Conservation (phyloP, 768 basidiomycete genomes). For the Clavaria fumosa region DNA sequence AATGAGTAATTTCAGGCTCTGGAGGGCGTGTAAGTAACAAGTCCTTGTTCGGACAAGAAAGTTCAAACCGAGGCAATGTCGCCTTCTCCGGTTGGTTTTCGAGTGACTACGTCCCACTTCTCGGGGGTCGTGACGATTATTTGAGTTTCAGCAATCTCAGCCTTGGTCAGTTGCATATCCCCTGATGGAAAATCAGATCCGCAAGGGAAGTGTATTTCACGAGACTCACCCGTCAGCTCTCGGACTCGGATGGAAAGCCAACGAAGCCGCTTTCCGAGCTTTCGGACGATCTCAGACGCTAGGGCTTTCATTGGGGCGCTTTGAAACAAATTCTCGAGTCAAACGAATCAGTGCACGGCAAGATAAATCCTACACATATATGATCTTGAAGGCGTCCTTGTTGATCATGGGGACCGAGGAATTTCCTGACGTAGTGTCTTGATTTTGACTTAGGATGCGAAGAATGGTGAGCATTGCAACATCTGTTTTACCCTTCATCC, state of each 20-base stretch:
- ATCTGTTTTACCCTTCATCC: slow-evolving; percentile 87
- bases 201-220: not conserved
- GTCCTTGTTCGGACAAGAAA: not conserved
- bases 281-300: slow-evolving; percentile 88
- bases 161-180: slow-evolving; percentile 94
- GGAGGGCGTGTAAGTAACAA: slow-evolving; percentile 1
- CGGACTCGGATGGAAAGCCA: slow-evolving; percentile 82
- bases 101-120: slow-evolving; percentile 98
- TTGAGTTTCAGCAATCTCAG: slow-evolving; percentile 89
- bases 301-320: slow-evolving; percentile 98
- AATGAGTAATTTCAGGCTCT: slow-evolving; percentile 89
- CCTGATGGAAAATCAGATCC: slow-evolving; percentile 24
- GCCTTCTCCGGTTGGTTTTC: slow-evolving; percentile 93
- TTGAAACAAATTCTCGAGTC: not conserved
- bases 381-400: slow-evolving; percentile 77
- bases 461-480: slow-evolving; percentile 90
- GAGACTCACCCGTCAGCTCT: slow-evolving; percentile 66
- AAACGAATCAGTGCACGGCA: not conserved
- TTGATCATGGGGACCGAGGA: slow-evolving; percentile 37
- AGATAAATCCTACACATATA: slow-evolving; percentile 63
- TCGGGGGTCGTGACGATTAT: slow-evolving; percentile 98
- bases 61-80: slow-evolving; percentile 76
- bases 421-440: slow-evolving; percentile 15
- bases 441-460: slow-evolving; percentile 69
- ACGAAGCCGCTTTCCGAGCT: slow-evolving; percentile 73